Base-by-base conservation (phyloP, 1,284 basidiomycete genomes). In the Hymenochaete sp. region DNA sequence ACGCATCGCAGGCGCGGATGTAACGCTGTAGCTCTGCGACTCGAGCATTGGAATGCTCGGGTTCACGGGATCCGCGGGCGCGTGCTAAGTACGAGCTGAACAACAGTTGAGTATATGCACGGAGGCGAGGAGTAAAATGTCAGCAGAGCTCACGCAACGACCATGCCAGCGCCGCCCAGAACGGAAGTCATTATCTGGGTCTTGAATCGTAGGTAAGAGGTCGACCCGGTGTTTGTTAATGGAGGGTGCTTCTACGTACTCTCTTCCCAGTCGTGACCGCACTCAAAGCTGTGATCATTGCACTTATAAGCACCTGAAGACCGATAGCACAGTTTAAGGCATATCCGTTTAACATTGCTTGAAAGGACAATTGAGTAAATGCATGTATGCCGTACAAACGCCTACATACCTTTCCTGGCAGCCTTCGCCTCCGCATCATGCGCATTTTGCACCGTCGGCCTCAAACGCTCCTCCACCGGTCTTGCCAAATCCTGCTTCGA, bases 21-120 rank as follows among this genome's bases (percentile, higher is more conserved):
- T 77, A 85, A 18, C 75, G 68, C 8, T 81, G 75, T 2, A 84
- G 64, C 51, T 79, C 77, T 53, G 76, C 76, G 2, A 64, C 65
- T 14, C 72, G 69, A 7, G 62, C 59, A 18, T 67, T 64, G 0
- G 75, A 78, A 13, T 68, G 50, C 54, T 85, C 79, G 1, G 82
- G 82, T 56, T 85, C 80, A 44, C 72, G 71, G 0, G 77, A 76
- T 4, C 81, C 79, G 27, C 81, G 73, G 33, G 72, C 67, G 14
- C 77, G 75, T 4, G 82, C 82, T 24, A 84, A 66, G 58, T 81
- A 84, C 2, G 80, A 79, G 26, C n/a, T n/a, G n/a, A n/a, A n/a
- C n/a, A n/a, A n/a, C n/a, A n/a, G n/a, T n/a, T n/a, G n/a, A n/a
- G n/a, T n/a, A n/a, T n/a, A n/a, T n/a, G n/a, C n/a, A n/a, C n/a